Conservation (phyloP, 805 yeast species). For the Tetrapisispora namnaoensis region DNA sequence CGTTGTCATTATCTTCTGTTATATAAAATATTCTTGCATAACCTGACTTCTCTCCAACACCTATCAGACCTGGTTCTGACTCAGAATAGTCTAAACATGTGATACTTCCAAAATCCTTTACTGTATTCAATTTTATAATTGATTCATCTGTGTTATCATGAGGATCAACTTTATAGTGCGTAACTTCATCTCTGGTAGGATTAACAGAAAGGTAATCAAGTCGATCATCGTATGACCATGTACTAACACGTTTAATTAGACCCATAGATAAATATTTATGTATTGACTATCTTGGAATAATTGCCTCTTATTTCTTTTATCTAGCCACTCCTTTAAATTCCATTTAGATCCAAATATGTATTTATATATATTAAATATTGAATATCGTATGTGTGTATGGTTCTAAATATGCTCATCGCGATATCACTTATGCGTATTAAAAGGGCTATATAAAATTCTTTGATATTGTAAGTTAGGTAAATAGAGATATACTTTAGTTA, state of each 20-base stretch:
- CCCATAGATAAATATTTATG: constrained; percentile 16
- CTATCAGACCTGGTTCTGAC: constrained; percentile 46
- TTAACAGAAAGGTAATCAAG: constrained; percentile 46
- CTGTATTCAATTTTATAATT: constrained; percentile 40
- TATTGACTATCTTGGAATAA: background rate
- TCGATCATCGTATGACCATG: constrained; percentile 25
- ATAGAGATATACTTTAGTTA: no score
- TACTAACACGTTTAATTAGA: constrained; percentile 23
- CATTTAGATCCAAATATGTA: background rate
- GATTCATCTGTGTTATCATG: constrained; percentile 43
- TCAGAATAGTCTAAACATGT: constrained; percentile 59
- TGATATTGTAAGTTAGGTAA: no score
- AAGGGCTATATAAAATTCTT: no score
- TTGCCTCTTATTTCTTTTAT: background rate
- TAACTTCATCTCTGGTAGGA: constrained; percentile 73
- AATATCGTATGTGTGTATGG: no score
- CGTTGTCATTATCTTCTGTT: constrained; percentile 16
- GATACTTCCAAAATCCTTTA: constrained; percentile 57
- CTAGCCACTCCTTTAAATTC: background rate
- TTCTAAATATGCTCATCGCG: background rate
- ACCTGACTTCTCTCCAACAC: constrained; percentile 71
- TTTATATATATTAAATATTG: no score
- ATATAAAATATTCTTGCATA: constrained; percentile 54
- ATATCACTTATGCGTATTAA: background rate
- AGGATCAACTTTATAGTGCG: constrained; percentile 49